These are phyloP conservation scores for Plectosphaerella cucumerina DNA, from an alignment of 2,329 filamentous ascomycete species.

Conservation along the genomic window DNA sequence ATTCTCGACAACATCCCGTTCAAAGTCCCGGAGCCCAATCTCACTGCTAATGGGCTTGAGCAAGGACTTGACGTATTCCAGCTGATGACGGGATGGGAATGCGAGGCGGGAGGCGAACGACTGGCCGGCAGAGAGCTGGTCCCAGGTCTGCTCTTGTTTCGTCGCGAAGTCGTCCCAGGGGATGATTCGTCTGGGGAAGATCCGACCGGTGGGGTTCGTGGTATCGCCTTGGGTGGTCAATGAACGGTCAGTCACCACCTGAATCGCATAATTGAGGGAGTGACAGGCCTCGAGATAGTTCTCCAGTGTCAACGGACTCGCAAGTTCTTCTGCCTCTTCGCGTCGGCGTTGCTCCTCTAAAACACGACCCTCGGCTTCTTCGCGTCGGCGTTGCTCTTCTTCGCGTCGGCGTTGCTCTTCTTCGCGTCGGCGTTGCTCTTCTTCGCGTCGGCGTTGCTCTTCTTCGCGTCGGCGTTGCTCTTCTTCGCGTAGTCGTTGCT, in stretches of 20 bases:
- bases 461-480: conserved; percentile 18
- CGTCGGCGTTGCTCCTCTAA: no score
- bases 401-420: conserved; percentile 17
- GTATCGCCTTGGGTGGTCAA: conserved; percentile 26
- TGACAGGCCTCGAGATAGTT: conserved; percentile 29
- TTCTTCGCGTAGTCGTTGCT: conserved; percentile 6
- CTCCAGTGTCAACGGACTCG: conserved; percentile 14
- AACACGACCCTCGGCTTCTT: conserved; percentile 17
- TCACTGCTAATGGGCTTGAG: conserved; percentile 29
- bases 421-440: conserved; percentile 2
- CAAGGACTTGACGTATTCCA: conserved; percentile 26
- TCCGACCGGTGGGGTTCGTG: conserved; percentile 25
- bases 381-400: conserved; percentile 18
- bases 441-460: conserved; percentile 18
- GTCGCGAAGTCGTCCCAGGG: conserved; percentile 28
- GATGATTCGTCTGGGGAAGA: conserved; percentile 29
- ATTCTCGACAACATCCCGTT: conserved; percentile 30
- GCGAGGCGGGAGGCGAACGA: conserved; percentile 19
- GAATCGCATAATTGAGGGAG: conserved; percentile 21
- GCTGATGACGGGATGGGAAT: conserved; percentile 27
- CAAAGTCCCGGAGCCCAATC: conserved; percentile 25
- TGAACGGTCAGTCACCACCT: conserved; percentile 24
- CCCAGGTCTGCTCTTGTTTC: conserved; percentile 25
- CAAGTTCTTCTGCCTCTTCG: conserved; percentile 20
- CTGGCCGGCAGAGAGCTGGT: conserved; percentile 14